Evolutionary conservation across 176 grass and related monocot species (phyloP), one percentile per base, ranked within the genome.

Genomic region (Secale cereale): DNA sequence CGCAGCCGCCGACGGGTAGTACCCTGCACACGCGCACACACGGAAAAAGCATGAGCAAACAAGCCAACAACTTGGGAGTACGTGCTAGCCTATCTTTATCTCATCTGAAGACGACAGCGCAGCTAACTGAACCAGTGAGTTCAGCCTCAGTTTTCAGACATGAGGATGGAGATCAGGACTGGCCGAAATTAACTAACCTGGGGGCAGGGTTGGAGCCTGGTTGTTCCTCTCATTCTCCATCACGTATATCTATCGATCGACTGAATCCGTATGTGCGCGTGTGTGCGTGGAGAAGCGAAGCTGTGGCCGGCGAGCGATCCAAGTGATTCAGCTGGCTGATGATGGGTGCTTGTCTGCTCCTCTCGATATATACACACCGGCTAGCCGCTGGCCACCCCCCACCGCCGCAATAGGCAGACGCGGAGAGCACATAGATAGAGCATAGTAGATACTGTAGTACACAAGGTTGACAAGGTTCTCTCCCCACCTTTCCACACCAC

Each of bases 1-100:
- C 11, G 70, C 87, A 4, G 71, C 91, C 16, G 50, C 86, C 0
- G 61, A 78, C 11, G 94, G 94, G 50, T 56, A 56, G 91, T 97
- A 97, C 23, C 94, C 94, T 97, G 76, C 16, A 59, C 33, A 43
- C 11, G 76, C 12, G 46, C 33, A 70, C 22, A 4, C 11, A 75
- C 17, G 15, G 45, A 1, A 15, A 15, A 61, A 0, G 14, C 32
- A 19, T 9, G 4, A 45, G 33, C n/a, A 31, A 19, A 19, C 17
- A 14, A 66, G 7, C 29, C 2, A 65, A 3, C 28, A 1, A 31
- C 6, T 27, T 8, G 15, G 46, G 46, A n/a, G 45, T 50, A 50
- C 40, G 40, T 43, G 7, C 35, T 36, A 36, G 22, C 11, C 2
- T 43, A 27, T 35, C 37, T 43, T 2, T n/a, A 17, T 56, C 19